phyloP scores from a whole-genome alignment of 176 grass and related monocot species.

The Triticum urartu region DNA sequence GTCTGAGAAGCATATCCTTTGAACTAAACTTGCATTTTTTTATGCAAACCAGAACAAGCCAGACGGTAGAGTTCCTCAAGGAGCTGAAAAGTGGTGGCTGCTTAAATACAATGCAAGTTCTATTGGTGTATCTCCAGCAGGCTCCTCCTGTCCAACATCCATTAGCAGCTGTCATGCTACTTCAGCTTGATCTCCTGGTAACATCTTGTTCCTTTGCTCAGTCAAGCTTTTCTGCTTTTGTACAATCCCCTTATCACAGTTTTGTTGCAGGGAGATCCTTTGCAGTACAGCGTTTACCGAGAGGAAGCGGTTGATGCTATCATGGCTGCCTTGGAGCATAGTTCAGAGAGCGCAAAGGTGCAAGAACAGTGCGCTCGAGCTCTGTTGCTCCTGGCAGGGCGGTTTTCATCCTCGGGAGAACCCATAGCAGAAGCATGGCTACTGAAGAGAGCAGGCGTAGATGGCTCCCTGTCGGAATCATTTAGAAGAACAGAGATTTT shows the following conservation, averaged over 20 bases:
- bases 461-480: constrained; percentile 71
- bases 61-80: constrained; percentile 68
- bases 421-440: constrained; percentile 74
- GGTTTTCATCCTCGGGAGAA: constrained; percentile 77
- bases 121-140: constrained; percentile 92
- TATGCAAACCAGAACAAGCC: constrained; percentile 63
- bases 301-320: constrained; percentile 85
- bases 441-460: constrained; percentile 77
- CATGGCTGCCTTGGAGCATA: constrained; percentile 58
- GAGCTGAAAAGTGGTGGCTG: constrained; percentile 72
- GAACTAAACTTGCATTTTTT: constrained; percentile 29
- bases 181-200: constrained; percentile 95
- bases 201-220: constrained; percentile 22
- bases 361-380: constrained; percentile 81
- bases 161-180: constrained; percentile 73
- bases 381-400: constrained; percentile 74
- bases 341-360: constrained; percentile 60
- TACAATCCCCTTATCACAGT: constrained; percentile 24
- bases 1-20: constrained; percentile 4
- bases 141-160: constrained; percentile 76
- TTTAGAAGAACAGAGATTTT: constrained; percentile 77
- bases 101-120: constrained; percentile 90
- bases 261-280: constrained; percentile 88
- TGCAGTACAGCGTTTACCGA: constrained; percentile 81
- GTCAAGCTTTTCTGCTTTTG: neutral